Conservation (phyloP, 176 grass and related monocot genomes). For the Carex pumila region DNA sequence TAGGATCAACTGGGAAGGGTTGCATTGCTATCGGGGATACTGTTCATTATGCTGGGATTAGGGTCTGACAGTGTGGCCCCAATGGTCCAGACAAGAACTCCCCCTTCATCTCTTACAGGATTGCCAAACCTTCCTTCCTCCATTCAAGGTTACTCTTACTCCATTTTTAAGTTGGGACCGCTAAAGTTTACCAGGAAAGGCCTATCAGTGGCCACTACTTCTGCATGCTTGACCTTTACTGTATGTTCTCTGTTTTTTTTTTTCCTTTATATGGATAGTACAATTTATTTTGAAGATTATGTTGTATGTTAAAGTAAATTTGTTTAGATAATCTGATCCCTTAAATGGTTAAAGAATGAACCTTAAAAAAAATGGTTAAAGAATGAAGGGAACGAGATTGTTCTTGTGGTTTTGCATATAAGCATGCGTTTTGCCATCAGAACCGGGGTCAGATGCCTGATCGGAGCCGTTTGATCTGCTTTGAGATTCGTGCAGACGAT, state of each 20-base stretch:
- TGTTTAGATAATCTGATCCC: neutral
- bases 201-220: constrained; percentile 82
- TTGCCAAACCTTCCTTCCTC: constrained; percentile 60
- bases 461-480: too few relatives aligned
- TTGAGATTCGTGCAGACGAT: too few relatives aligned
- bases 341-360: neutral
- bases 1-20: constrained; percentile 99
- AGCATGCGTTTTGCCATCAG: neutral
- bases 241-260: constrained; percentile 40
- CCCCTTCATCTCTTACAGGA: constrained; percentile 64
- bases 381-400: neutral
- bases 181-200: constrained; percentile 94
- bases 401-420: constrained; percentile 4
- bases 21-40: constrained; percentile 75
- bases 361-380: neutral
- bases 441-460: too few relatives aligned
- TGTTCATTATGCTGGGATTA: constrained; percentile 97
- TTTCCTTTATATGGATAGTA: constrained; percentile 1
- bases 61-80: constrained; percentile 62
- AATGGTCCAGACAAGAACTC: constrained; percentile 78
- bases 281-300: neutral
- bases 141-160: constrained; percentile 72
- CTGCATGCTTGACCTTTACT: constrained; percentile 78
- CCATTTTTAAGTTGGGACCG: constrained; percentile 82
- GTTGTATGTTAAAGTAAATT: neutral